Evolutionary conservation across 1,284 basidiomycete genomes (phyloP), one percentile per base, ranked within the genome.

Genomic region (Porodaedalea pini): DNA sequence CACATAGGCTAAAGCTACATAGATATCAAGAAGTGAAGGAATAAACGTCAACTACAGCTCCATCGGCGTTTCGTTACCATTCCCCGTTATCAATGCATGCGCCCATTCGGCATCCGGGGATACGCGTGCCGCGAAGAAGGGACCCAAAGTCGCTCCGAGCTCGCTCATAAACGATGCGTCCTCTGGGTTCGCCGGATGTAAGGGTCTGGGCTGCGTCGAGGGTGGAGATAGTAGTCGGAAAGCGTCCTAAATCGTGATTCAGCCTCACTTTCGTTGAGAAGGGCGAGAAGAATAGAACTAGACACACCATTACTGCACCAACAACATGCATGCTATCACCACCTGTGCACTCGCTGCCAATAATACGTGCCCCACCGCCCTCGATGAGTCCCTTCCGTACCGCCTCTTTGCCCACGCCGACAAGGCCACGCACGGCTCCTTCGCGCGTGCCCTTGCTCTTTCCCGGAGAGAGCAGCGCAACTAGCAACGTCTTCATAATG

Each of bases 401-500:
- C 1, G 90, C 92, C 61, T 90, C 88, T 63, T 88, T 86, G 0
- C 92, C 92, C 3, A 95, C 84, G 6, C 86, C 90, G 25, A 87
- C 78, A 27, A 96, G 77, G 11, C 92, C 93, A 0, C 91, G 82
- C 23, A 96, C 83, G 0, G 93, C 92, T 40, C 94, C 93, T 70
- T 91, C 91, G 56, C 89, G 80, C 11, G 88, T 90, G 4, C 88
- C 92, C 27, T 79, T 80, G 56, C 80, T 84, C 68, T 88, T 88
- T 4, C 78, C 82, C 15, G 80, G 77, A 0, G 85, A 85, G 54
- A 92, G 79, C 3, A 98, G 82, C 0, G 94, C 94, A 11, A 94
- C 81, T 5, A 95, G 79, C 4, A 99, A 81, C 0, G 96, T 98
- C 67, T 96, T 94, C 73, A 95, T 90, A 49, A 98, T 88, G 7